Base-by-base conservation (phyloP, 495 filamentous ascomycete species). In the Xylaria bambusicola region DNA sequence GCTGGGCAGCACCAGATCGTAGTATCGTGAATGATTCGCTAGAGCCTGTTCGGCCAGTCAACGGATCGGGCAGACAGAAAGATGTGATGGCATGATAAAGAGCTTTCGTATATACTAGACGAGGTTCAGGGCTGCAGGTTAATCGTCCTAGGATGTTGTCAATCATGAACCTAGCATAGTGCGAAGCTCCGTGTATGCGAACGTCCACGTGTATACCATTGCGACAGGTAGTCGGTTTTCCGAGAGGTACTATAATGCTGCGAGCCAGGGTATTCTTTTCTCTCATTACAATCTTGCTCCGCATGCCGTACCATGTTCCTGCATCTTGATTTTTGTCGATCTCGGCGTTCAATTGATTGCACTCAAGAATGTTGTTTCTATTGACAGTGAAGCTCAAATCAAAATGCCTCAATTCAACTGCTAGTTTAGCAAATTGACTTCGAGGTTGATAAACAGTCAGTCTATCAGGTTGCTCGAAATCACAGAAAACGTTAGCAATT, bases 71-170 rank as follows among this genome's bases (percentile, higher is more conserved):
- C 0, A 88, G 21, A 20, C 75, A 73, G 47, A 77, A 84, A 0
- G 84, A 84, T 0, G 86, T 89, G 0, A 82, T 29, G 0, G 85
- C 86, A 59, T 89, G 84, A 21, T 82, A 73, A 35, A 82, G 77
- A 23, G 77, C 78, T 49, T 86, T 82, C 24, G 73, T 75, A 1
- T 79, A 75, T 62, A 83, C 62, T 55, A 85, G 44, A 54, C 65
- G 29, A 70, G 65, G 70, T 67, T 85, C 61, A 60, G 79, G 68
- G 62, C 77, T 62, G 70, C 80, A 66, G 52, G 70, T 63, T 52
- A 87, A 64, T 15, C 77, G 64, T 1, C 79, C 76, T 0, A 86
- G 65, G 13, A 73, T 69, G 12, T 65, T 48, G 56, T 88, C 78
- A 41, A 88, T 75, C 31, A 48, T 66, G 55, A 75, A 85, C 13